Percentiles rank a stretch among this genome's conserved stretches.
phyloP scores from a whole-genome alignment of 2,329 filamentous ascomycete species.

The Fusarium coicis region DNA sequence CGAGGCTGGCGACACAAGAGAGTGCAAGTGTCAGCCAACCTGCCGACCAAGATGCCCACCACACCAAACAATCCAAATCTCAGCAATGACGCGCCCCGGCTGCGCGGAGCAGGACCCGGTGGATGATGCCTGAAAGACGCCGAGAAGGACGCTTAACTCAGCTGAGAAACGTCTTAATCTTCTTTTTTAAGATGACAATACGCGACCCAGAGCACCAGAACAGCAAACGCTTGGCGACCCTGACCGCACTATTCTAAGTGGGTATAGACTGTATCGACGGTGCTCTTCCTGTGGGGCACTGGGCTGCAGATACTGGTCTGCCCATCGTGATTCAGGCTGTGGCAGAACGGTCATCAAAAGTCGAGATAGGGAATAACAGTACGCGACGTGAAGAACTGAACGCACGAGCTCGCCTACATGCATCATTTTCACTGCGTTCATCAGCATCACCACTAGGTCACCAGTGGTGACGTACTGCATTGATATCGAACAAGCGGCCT shows the following conservation, averaged over 20 bases:
- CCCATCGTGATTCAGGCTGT: conserved; percentile 41
- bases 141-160: conserved; percentile 42
- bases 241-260: conserved; percentile 36
- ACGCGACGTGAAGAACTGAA: conserved; percentile 18
- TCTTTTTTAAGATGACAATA: conserved; percentile 22
- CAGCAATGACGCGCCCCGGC: conserved; percentile 33
- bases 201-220: conserved; percentile 23
- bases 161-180: conserved; percentile 38
- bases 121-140: conserved; percentile 34
- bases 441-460: not conserved
- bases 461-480: conserved; percentile 28
- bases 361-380: conserved; percentile 12
- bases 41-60: conserved; percentile 2
- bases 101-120: conserved; percentile 31
- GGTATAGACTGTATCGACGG: conserved; percentile 25
- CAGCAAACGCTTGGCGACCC: conserved; percentile 39
- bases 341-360: conserved; percentile 12
- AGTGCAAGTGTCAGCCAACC: not conserved
- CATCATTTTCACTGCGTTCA: conserved; percentile 14
- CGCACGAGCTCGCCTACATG: conserved; percentile 11
- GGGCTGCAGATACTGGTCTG: conserved; percentile 28
- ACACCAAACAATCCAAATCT: conserved; percentile 31
- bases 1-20: conserved; percentile 34
- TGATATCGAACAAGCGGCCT: conserved; percentile 31
- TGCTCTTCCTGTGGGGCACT: conserved; percentile 39